These are phyloP conservation scores for Fagopyrum homotropicum DNA, from an alignment of 148 eudicot species.

Conservation along the genomic window DNA sequence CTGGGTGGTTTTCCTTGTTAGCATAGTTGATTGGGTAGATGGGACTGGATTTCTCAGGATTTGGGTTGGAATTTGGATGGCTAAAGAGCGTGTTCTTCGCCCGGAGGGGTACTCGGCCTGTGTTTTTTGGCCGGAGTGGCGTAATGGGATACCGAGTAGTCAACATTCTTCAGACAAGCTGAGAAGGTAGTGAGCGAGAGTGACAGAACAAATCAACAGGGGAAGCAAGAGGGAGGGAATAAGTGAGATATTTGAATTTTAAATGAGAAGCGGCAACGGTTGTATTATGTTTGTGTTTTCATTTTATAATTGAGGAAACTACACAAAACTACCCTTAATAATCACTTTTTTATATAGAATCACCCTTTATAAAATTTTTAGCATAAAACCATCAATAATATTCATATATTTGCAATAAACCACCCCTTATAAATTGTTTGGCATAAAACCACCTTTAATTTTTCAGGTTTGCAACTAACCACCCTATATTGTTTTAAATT, in stretches of 20 bases:
- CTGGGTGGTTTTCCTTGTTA: slow-evolving; percentile 2
- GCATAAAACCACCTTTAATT: too few relatives aligned
- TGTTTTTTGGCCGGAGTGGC: not conserved
- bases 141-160: not conserved
- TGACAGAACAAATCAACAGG: not conserved
- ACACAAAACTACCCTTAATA: too few relatives aligned
- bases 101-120: not conserved
- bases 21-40: not conserved
- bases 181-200: not conserved
- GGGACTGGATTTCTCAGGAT: not conserved
- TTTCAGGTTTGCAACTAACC: too few relatives aligned
- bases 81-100: slow-evolving; percentile 7
- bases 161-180: not conserved
- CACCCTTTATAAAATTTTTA: too few relatives aligned
- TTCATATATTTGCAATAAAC: too few relatives aligned
- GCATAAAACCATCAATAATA: too few relatives aligned
- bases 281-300: not conserved
- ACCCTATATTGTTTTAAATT: too few relatives aligned
- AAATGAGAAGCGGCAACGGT: slow-evolving; percentile 11
- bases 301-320: too few relatives aligned
- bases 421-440: too few relatives aligned
- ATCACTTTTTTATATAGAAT: too few relatives aligned
- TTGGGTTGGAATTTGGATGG: slow-evolving; percentile 5
- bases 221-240: not conserved
- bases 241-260: slow-evolving; percentile 10